Evolutionary conservation across 2,329 filamentous ascomycete species (phyloP).

Genomic region (Parastagonospora avenae): DNA sequence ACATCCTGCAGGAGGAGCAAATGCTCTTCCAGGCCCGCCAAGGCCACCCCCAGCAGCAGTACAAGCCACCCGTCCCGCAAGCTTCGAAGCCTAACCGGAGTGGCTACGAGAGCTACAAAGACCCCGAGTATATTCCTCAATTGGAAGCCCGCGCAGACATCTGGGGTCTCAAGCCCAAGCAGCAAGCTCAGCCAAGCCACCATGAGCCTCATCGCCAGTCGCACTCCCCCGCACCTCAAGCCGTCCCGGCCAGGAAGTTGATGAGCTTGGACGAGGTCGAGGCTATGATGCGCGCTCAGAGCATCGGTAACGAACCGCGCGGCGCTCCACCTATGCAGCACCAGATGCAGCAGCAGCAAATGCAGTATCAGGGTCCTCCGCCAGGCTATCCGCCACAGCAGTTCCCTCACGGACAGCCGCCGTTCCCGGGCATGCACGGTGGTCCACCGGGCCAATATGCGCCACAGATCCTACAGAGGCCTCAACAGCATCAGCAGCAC

Average conservation of each 20-base stretch:
- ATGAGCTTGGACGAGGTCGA: constrained; percentile 98
- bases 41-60: constrained; percentile 50
- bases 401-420: constrained; percentile 35
- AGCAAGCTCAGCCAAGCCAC: constrained; percentile 45
- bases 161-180: constrained; percentile 79
- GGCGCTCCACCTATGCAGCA: constrained; percentile 37
- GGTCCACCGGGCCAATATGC: constrained; percentile 52
- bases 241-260: constrained; percentile 67
- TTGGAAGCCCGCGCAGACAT: constrained; percentile 91
- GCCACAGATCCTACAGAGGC: constrained; percentile 57
- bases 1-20: constrained; percentile 90
- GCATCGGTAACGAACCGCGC: constrained; percentile 47
- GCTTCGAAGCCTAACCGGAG: constrained; percentile 69
- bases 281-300: constrained; percentile 81
- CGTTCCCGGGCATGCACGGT: constrained; percentile 44
- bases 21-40: constrained; percentile 79
- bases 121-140: constrained; percentile 82
- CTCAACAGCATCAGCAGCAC: constrained; percentile 45
- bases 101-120: constrained; percentile 90
- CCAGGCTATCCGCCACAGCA: constrained; percentile 26
- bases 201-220: constrained; percentile 25
- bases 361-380: constrained; percentile 5
- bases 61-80: constrained; percentile 51
- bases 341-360: constrained; percentile 1
- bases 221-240: constrained; percentile 19